Evolutionary conservation across 2,329 filamentous ascomycete genomes (phyloP), one percentile per base, ranked within the genome.

Genomic region (Aspergillus sp.): DNA sequence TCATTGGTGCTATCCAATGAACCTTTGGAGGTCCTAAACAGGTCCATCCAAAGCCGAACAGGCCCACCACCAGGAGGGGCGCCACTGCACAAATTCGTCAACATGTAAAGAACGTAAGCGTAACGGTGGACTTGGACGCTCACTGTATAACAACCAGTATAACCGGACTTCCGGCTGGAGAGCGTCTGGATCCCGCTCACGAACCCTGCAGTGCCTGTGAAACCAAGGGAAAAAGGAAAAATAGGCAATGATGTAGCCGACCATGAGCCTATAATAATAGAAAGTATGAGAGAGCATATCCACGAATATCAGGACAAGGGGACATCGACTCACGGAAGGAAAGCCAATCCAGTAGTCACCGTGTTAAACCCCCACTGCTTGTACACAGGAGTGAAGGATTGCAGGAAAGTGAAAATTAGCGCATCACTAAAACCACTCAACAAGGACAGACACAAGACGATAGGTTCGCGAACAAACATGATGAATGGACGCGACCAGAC

Each of bases 401-500:
- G 77, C 33, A 84, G 74, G 63, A 82, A 82, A 62, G 78, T 81
- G 66, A 83, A 84, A 57, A 84, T 83, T 26, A 84, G 69, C 0
- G 80, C 77, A 50, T 84, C 81, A 47, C 74, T 77, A 67, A 84
- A 83, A 2, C 81, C 81, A 39, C 74, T 79, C n/a, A 84, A 73
- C 2, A 83, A 67, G 1, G 80, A 83, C 1, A 83, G 65, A 44
- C 69, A 77, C 19, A 78, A 64, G 3, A 84, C 81, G 47, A 85
- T 85, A 0, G 81, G 81, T 57, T 85, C 82, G 1, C 73, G 78
- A 10, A 80, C 45, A 56, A 85, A 81, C 76, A 84, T 81, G 49
- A 74, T 70, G 59, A 82, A 84, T 0, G 81, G 80, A 0, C 80
- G 76, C 30, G 71, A 58, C 78, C 80, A 81, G 41, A 81, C 74